These are phyloP conservation scores for Fibroporia radiculosa DNA, from an alignment of 768 basidiomycete genomes.

Conservation along the genomic window DNA sequence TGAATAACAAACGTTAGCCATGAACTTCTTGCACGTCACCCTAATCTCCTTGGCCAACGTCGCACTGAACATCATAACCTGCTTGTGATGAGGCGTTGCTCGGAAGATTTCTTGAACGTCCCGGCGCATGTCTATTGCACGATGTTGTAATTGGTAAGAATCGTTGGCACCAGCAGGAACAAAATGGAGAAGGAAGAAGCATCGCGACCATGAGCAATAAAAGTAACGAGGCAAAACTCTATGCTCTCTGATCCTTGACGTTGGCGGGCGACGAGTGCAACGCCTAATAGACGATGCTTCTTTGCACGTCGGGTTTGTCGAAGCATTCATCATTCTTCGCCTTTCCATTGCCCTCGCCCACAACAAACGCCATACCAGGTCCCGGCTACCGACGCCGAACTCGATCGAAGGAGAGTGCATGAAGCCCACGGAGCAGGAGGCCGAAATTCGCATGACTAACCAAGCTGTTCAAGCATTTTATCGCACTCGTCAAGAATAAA, in stretches of 20 bases:
- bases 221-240: background rate
- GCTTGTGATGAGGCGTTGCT: slow-evolving; percentile 97
- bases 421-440: slow-evolving; percentile 37
- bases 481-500: slow-evolving; percentile 99
- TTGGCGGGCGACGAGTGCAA: slow-evolving; percentile 1
- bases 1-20: slow-evolving; percentile 80
- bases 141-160: slow-evolving; percentile 44
- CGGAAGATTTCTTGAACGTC: slow-evolving; percentile 99
- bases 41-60: slow-evolving; percentile 96
- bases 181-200: slow-evolving; percentile 13
- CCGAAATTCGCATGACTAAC: slow-evolving; percentile 93
- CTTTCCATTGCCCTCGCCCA: slow-evolving; percentile 14
- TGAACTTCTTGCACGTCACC: slow-evolving; percentile 98
- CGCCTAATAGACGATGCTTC: slow-evolving; percentile 1
- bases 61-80: slow-evolving; percentile 99
- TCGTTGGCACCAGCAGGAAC: slow-evolving; percentile 16
- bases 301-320: slow-evolving; percentile 4
- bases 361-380: slow-evolving; percentile 15
- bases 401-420: slow-evolving; percentile 18
- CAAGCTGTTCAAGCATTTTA: slow-evolving; percentile 99
- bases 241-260: slow-evolving; percentile 1
- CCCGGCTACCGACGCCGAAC: slow-evolving; percentile 16
- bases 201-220: slow-evolving; percentile 8
- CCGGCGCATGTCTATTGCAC: slow-evolving; percentile 97
- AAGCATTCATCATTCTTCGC: slow-evolving; percentile 6